These are phyloP conservation scores for Pyricularia sp. DNA, from an alignment of 2,329 filamentous ascomycete genomes.

Conservation along the genomic window DNA sequence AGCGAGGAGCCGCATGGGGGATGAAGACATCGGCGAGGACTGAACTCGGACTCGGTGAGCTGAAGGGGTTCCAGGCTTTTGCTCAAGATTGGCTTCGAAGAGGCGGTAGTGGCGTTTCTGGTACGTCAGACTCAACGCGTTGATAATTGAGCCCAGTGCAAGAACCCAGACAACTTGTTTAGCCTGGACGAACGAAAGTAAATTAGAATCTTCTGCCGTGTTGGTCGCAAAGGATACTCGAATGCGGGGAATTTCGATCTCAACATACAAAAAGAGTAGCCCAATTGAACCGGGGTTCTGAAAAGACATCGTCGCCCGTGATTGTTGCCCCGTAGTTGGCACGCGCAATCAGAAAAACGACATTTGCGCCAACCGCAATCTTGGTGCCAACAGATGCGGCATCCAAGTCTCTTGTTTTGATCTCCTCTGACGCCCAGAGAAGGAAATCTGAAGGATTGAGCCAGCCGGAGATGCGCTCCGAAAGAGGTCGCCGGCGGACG, in stretches of 20 bases:
- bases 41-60: slow-evolving; percentile 83
- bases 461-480: slow-evolving; percentile 69
- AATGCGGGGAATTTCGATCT: background rate
- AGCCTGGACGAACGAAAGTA: slow-evolving; percentile 36
- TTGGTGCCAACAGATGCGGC: slow-evolving; percentile 69
- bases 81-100: slow-evolving; percentile 79
- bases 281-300: slow-evolving; percentile 54
- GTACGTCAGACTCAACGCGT: slow-evolving; percentile 73
- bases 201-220: background rate
- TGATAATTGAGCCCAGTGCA: slow-evolving; percentile 55
- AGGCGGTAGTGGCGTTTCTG: slow-evolving; percentile 81
- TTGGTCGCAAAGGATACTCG: background rate
- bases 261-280: slow-evolving; percentile 43
- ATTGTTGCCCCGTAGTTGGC: slow-evolving; percentile 56
- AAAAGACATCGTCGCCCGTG: slow-evolving; percentile 67
- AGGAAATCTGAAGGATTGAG: slow-evolving; percentile 84
- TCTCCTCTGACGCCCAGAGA: slow-evolving; percentile 84
- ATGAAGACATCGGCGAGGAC: slow-evolving; percentile 64
- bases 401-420: slow-evolving; percentile 88
- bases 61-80: slow-evolving; percentile 68
- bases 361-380: slow-evolving; percentile 67
- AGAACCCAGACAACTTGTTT: slow-evolving; percentile 64
- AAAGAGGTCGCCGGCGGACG: slow-evolving; percentile 70
- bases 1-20: slow-evolving; percentile 67
- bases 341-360: slow-evolving; percentile 71